A percentile compares a stretch with the other conserved stretches of the same genome.
phyloP scores from a whole-genome alignment of 306 rosid genomes.

The Erythrophleum fordii region DNA sequence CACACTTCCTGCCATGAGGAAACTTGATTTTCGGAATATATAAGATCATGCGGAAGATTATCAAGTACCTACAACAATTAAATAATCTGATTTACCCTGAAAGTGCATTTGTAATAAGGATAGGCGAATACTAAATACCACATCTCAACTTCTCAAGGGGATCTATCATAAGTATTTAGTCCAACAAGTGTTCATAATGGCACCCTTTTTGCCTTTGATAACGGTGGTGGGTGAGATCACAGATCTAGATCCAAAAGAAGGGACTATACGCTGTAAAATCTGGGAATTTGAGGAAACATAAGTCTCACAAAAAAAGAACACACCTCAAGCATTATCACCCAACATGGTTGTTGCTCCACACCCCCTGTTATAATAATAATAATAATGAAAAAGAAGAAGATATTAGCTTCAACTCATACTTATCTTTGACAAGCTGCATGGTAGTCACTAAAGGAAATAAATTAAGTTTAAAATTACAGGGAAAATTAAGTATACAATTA shows the following conservation, averaged over 20 bases:
- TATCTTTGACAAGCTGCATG: background rate
- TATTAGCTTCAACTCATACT: slow-evolving; percentile 17
- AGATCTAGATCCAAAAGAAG: background rate
- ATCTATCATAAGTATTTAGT: background rate
- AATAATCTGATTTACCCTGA: slow-evolving; percentile 4
- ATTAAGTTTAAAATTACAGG: background rate
- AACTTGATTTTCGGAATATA: slow-evolving; percentile 81
- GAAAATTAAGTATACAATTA: slow-evolving; percentile 11
- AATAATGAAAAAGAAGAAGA: slow-evolving; percentile 1
- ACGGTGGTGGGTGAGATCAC: background rate
- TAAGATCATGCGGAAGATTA: slow-evolving; percentile 96
- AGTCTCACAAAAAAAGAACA: slow-evolving; percentile 40
- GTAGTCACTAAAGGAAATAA: slow-evolving; percentile 9
- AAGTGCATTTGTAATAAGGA: background rate
- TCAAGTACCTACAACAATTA: slow-evolving; percentile 78
- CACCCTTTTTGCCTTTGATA: slow-evolving; percentile 3
- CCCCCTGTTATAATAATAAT: slow-evolving; percentile 53
- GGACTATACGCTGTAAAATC: background rate
- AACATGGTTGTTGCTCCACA: slow-evolving; percentile 83
- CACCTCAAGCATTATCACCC: slow-evolving; percentile 99
- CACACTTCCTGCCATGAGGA: slow-evolving; percentile 96
- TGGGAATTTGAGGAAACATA: slow-evolving; percentile 11
- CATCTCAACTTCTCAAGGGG: slow-evolving; percentile 17
- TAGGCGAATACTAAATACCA: slow-evolving; percentile 4
- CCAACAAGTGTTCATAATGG: background rate